Percentiles rank a stretch among this genome's conserved stretches.
These are phyloP conservation scores for Emericellopsis atlantica DNA, from an alignment of 2,329 filamentous ascomycete species.

Conservation along the genomic window DNA sequence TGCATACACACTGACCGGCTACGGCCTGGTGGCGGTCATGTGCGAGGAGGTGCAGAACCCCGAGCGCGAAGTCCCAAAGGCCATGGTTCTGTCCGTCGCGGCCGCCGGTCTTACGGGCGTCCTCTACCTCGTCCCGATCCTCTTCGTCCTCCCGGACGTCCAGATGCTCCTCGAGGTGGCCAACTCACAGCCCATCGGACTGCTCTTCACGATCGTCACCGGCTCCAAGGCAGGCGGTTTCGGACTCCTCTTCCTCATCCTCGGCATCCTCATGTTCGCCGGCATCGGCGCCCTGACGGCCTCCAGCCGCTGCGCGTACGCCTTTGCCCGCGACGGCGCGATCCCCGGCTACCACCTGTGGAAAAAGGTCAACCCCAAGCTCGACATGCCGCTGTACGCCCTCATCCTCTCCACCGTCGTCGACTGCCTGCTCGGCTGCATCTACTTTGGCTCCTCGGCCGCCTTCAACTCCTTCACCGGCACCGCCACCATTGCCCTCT, in stretches of 20 bases:
- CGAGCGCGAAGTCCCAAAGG: slow-evolving; percentile 48
- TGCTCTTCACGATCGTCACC: slow-evolving; percentile 64
- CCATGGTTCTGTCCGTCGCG: slow-evolving; percentile 53
- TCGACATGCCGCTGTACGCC: slow-evolving; percentile 60
- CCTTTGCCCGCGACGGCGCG: slow-evolving; percentile 63
- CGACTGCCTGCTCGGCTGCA: slow-evolving; percentile 59
- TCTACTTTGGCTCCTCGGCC: slow-evolving; percentile 66
- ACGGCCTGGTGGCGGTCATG: slow-evolving; percentile 41
- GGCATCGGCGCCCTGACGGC: slow-evolving; percentile 65
- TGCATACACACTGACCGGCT: slow-evolving; percentile 29
- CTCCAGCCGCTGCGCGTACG: slow-evolving; percentile 61
- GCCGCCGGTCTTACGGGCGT: slow-evolving; percentile 53
- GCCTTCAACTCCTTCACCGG: slow-evolving; percentile 74
- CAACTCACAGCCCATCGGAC: slow-evolving; percentile 63
- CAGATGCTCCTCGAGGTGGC: slow-evolving; percentile 48
- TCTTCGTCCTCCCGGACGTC: slow-evolving; percentile 64
- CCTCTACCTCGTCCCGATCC: slow-evolving; percentile 56
- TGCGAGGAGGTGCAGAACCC: slow-evolving; percentile 50
- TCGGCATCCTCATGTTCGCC: slow-evolving; percentile 67
- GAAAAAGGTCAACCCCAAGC: slow-evolving; percentile 48
- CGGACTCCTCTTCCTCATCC: slow-evolving; percentile 60
- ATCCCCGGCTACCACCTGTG: slow-evolving; percentile 58
- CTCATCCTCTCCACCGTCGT: slow-evolving; percentile 56
- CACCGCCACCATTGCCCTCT: slow-evolving; percentile 68
- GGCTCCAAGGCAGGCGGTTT: slow-evolving; percentile 63